A percentile compares a stretch with the other conserved stretches of the same genome.
These are phyloP conservation scores for Boletus rubroflammeus DNA, from an alignment of 768 basidiomycete species.

Conservation along the genomic window DNA sequence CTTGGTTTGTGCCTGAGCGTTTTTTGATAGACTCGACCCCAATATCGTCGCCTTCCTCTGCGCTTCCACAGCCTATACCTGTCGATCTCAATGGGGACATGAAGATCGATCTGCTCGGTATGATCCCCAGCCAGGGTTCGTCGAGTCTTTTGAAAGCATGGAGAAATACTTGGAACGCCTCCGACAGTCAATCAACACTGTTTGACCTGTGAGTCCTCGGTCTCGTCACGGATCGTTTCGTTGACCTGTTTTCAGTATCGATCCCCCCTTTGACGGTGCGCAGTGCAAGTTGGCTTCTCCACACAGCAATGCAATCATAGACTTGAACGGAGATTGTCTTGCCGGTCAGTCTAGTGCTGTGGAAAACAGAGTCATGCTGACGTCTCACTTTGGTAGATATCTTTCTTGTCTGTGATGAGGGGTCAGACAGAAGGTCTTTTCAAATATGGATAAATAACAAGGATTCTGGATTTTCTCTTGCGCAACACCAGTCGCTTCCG, in stretches of 20 bases:
- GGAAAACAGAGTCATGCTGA: not conserved
- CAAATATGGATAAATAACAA: conserved; percentile 95
- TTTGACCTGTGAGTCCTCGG: conserved; percentile 60
- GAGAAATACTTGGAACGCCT: conserved; percentile 76
- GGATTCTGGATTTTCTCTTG: conserved; percentile 65
- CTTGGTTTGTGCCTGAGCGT: not conserved
- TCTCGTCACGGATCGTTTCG: not conserved
- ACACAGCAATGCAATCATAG: conserved; percentile 92
- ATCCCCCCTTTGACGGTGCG: conserved; percentile 56
- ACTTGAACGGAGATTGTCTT: conserved; percentile 93
- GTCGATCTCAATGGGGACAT: conserved; percentile 87
- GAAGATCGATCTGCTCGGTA: conserved; percentile 82
- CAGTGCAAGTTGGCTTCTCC: conserved; percentile 82
- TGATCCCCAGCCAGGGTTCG: conserved; percentile 40
- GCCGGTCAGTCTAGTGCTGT: conserved; percentile 50
- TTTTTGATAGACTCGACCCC: conserved; percentile 30
- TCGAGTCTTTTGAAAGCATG: conserved; percentile 57
- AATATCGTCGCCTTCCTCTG: conserved; percentile 59
- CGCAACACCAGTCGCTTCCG: conserved; percentile 67
- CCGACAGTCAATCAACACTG: conserved; percentile 46
- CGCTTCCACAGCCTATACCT: conserved; percentile 75
- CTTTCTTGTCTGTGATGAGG: conserved; percentile 81
- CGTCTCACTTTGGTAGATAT: conserved; percentile 51
- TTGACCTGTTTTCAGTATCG: conserved; percentile 38
- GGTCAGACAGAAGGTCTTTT: conserved; percentile 55